Percentiles rank a stretch among this genome's conserved stretches.
phyloP scores from a whole-genome alignment of 2,329 filamentous ascomycete genomes.

The Colletotrichum karsti region DNA sequence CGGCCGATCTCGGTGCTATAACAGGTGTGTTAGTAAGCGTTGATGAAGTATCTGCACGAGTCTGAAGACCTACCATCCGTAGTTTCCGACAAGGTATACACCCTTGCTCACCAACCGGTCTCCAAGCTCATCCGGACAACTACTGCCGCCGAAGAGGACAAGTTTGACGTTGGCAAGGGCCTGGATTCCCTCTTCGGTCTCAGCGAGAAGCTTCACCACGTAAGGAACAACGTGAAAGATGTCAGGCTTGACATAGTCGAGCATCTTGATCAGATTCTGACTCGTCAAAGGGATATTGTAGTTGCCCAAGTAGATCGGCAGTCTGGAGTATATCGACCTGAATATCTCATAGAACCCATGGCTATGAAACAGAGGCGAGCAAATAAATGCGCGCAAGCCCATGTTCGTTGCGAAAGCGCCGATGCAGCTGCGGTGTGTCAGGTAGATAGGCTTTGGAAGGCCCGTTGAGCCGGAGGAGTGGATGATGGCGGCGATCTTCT shows the following conservation, averaged over 20 bases:
- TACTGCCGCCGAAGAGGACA: slow-evolving; percentile 54
- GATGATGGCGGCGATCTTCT: slow-evolving; percentile 30
- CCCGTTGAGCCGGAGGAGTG: slow-evolving; percentile 62
- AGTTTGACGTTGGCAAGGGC: slow-evolving; percentile 46
- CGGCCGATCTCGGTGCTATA: slow-evolving; percentile 38
- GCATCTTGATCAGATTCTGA: slow-evolving; percentile 51
- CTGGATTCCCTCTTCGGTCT: slow-evolving; percentile 52
- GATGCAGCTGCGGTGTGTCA: slow-evolving; percentile 59
- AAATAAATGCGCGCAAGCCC: slow-evolving; percentile 57
- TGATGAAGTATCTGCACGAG: too few species aligned
- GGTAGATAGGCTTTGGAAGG: slow-evolving; percentile 69
- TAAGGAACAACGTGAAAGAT: slow-evolving; percentile 60
- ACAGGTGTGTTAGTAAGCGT: neutral
- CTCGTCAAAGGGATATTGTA: slow-evolving; percentile 61
- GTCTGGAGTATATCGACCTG: slow-evolving; percentile 58
- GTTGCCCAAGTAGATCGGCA: slow-evolving; percentile 61
- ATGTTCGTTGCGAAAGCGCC: slow-evolving; percentile 50
- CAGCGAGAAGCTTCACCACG: slow-evolving; percentile 58
- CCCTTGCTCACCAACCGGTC: slow-evolving; percentile 34
- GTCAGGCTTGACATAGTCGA: slow-evolving; percentile 41
- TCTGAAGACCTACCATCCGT: neutral
- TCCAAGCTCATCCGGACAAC: slow-evolving; percentile 55
- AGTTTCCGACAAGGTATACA: neutral
- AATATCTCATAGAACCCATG: slow-evolving; percentile 65
- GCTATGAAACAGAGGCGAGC: slow-evolving; percentile 66